These are phyloP conservation scores for Diaporthe sp. DNA, from an alignment of 2,329 filamentous ascomycete species.

Conservation along the genomic window DNA sequence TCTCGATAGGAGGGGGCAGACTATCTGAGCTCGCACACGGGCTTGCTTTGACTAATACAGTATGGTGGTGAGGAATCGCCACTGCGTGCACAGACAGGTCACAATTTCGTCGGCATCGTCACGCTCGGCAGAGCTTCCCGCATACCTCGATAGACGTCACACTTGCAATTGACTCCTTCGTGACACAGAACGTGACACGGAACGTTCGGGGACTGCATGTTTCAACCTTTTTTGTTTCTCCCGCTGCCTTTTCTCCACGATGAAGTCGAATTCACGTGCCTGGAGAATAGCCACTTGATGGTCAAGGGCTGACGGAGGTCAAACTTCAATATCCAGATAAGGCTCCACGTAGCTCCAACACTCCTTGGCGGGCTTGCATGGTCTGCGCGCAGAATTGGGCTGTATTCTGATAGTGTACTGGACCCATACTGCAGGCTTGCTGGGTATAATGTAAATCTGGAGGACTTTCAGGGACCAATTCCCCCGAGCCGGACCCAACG, in stretches of 20 bases:
- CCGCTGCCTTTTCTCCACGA: background rate
- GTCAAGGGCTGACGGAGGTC: background rate
- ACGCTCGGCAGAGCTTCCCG: background rate
- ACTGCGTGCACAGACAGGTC: background rate
- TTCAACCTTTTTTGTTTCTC: background rate
- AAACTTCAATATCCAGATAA: too few species aligned
- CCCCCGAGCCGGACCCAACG: background rate
- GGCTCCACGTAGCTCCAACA: background rate
- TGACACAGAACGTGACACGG: conserved; percentile 16
- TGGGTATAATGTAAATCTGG: background rate
- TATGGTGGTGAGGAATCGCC: background rate
- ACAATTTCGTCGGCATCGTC: background rate
- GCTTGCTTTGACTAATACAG: background rate
- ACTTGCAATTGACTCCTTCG: conserved; percentile 5
- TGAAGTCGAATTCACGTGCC: background rate
- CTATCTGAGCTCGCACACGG: conserved; percentile 13
- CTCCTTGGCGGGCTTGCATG: too few species aligned
- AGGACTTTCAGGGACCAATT: background rate
- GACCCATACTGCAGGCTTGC: background rate
- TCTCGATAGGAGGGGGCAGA: conserved; percentile 23
- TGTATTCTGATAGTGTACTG: background rate
- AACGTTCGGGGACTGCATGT: conserved; percentile 2
- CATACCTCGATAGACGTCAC: background rate
- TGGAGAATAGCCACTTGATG: too few species aligned
- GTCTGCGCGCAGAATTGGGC: background rate